Base-by-base conservation (phyloP, 192 early-diverging fungal species). In the Coemansia sp. region DNA sequence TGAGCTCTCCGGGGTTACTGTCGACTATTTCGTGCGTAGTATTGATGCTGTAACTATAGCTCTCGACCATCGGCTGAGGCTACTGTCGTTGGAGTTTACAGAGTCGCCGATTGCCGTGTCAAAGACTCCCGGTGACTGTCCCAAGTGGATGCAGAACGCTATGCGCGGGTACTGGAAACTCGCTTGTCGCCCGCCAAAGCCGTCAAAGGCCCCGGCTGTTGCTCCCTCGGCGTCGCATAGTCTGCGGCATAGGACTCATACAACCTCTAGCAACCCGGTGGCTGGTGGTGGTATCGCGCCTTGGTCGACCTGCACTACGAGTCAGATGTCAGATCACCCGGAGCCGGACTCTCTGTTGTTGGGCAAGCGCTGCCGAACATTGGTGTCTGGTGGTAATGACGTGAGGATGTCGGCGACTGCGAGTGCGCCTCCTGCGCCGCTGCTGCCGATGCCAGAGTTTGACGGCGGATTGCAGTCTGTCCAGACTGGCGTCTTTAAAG, bases 131-230 rank as follows among this genome's bases (percentile, higher is more conserved):
- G 75, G 67, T 1, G 69, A 66, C 20, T 68, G 61, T n/a, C 80
- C 80, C 53, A 77, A 68, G 72, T 82, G 80, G 80, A 63, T 82
- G 61, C 72, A 74, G 69, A 82, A 82, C 40, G 71, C 80, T 3
- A 82, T 82, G 80, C 74, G 80, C 13, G 80, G 80, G 9, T 82
- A 82, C 72, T 82, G 80, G 80, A 73, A 74, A 36, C 80, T 82
- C 24, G 72, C 69, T 1, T 82, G 79, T 18, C 62, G 74, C 5
- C 74, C 79, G 38, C 65, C 66, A 9, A 36, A 60, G 41, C n/a
- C 41, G 8, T 15, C 5, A 18, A 24, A 62, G 29, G 38, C 34
- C 34, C 24, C 61, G 5, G 13, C 36, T 10, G 22, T 40, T 46
- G 18, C 47, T 15, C 44, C 24, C 49, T 50, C 63, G 11, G 33